Evolutionary conservation across 108 stramenopile species (phyloP), one percentile per base, ranked within the genome.

Genomic region (Seminavis robusta): DNA sequence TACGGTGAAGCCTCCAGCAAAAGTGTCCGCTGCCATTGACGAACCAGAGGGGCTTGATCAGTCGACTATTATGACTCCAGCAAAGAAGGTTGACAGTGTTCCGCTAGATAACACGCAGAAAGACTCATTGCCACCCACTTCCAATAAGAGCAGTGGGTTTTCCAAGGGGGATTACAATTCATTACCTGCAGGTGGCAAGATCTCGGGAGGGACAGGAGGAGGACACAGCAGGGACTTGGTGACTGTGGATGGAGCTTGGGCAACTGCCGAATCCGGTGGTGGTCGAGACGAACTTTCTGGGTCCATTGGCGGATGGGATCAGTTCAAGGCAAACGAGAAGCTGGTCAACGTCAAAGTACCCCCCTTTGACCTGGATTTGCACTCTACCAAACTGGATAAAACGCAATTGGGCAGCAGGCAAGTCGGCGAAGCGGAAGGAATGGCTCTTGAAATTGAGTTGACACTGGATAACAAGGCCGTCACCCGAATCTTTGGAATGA

Each of bases 351-450:
- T 98, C 60, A 79, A 78, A 50, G n/a, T n/a, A n/a, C 76, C 90
- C 8, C 66, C 84, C 20, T 98, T 74, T 50, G 94, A 98, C 59
- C 95, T 96, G 63, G 96, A 90, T 73, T 59, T 96, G n/a, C 96
- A 98, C 75, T 96, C 97, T 0, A 98, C 95, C 1, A 48, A 65
- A 37, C 74, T 97, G 52, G 90, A 97, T 59, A 90, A 83, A 42
- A 46, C 59, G 6, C 52, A 64, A 2, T 65, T 96, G 30, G 83
- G 90, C 47, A 48, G 55, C 13, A 45, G 51, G 44, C 79, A 92
- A 55, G 38, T 69, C 28, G 53, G 61, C 0, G 66, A 76, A 28
- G 97, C 97, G 10, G 94, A 95, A 46, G 72, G 88, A 10, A 73
- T 98, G 40, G 97, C 97, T 2, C 63, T 65, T 29, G 89, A 95